These are phyloP conservation scores for Turritis glabra DNA, from an alignment of 345 rosid genomes.

Conservation along the genomic window DNA sequence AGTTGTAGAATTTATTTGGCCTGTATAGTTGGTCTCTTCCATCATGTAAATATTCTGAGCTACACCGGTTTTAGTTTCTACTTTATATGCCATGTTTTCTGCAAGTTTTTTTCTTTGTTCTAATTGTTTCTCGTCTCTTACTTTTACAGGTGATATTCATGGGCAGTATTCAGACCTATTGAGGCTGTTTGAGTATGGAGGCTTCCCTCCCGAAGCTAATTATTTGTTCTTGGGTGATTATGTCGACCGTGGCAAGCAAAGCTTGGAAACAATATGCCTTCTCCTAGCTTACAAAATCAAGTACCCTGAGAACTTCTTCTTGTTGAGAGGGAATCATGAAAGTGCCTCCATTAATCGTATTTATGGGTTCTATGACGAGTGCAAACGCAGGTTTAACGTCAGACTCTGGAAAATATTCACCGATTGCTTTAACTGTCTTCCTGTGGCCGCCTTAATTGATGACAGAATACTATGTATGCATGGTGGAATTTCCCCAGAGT, in stretches of 20 bases:
- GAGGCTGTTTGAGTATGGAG: conserved; percentile 89
- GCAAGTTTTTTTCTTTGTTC: background rate
- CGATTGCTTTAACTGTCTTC: conserved; percentile 90
- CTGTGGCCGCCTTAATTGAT: conserved; percentile 84
- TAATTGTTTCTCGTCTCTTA: conserved; percentile 3
- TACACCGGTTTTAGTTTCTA: background rate
- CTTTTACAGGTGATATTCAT: conserved; percentile 78
- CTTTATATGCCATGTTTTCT: background rate
- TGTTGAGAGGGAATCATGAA: conserved; percentile 86
- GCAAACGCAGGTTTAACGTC: conserved; percentile 84
- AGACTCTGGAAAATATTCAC: conserved; percentile 80
- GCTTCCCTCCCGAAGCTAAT: conserved; percentile 85
- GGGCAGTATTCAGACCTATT: conserved; percentile 87
- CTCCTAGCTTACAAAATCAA: conserved; percentile 87
- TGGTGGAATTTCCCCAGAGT: conserved; percentile 91
- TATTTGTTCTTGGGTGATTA: conserved; percentile 89
- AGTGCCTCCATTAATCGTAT: conserved; percentile 87
- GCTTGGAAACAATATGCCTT: conserved; percentile 93
- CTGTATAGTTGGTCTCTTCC: background rate
- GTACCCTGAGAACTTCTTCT: conserved; percentile 87
- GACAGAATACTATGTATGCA: conserved; percentile 96
- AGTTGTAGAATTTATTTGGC: background rate
- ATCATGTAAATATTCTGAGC: background rate
- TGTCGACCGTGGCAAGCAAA: conserved; percentile 97
- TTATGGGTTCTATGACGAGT: conserved; percentile 93